Evolutionary conservation across 148 eudicot species (phyloP), one percentile per base, ranked within the genome.

Genomic region (Oxyria digyna): DNA sequence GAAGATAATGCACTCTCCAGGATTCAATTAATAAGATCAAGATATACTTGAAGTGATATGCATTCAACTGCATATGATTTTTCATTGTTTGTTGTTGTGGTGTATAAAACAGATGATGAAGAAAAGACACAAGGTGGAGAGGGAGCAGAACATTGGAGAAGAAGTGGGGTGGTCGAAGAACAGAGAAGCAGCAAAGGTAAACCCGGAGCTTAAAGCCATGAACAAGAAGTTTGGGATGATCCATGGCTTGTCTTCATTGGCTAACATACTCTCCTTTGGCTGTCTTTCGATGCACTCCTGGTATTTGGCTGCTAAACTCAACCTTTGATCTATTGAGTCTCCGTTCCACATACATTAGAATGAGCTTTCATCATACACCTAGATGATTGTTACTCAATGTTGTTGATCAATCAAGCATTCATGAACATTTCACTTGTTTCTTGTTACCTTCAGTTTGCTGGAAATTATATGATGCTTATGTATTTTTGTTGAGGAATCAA

Each of bases 221-320:
- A 94, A 94, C 93, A 94, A 94, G 89, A 90, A 90, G 77, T 94
- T 94, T 40, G 99, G 97, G 29, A 94, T 87, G 97, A 84, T 90
- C 75, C 99, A 94, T 41, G 97, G 97, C 29, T 73, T 94, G 54
- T 86, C 99, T 31, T 86, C 96, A 62, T 82, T 90, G 3, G 91
- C 97, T 24, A 90, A 88, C 81, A 85, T 94, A 20, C 26, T 88
- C n/a, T 72, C 99, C 52, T 94, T 90, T 50, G 97, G 96, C 46
- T 83, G 96, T 73, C 93, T 94, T 42, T 91, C 96, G 21, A 77
- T 94, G 86, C 99, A 94, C 71, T 94, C 97, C 0, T 94, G 97
- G 97, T 90, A 94, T 76, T 73, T 94, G 54, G 96, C 99, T 15
- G 82, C 87, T 75, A 94, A 94, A 74, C 63, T 94, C 71, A 32